Evolutionary conservation across 2,329 filamentous ascomycete species (phyloP).

Genomic region (Fusarium sp.): DNA sequence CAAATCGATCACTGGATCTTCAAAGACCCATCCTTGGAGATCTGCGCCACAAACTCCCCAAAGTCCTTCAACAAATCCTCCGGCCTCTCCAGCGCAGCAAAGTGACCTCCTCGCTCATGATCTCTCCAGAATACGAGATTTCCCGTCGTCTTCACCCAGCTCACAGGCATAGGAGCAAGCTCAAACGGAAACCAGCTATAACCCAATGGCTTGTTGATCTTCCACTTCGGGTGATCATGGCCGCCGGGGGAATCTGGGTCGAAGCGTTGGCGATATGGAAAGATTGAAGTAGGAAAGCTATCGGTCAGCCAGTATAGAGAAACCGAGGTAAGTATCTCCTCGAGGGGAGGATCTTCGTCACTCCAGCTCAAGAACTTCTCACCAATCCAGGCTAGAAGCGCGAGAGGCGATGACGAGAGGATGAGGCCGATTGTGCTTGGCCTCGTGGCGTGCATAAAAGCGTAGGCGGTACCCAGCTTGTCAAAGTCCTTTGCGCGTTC

Average conservation of each 20-base stretch:
- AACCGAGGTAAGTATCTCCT: not conserved
- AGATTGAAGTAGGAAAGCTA: not conserved
- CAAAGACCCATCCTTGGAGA: not conserved
- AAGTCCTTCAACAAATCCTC: not conserved
- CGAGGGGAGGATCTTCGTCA: not conserved
- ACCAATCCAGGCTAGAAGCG: not conserved
- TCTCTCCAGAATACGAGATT: not conserved
- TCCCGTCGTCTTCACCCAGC: not conserved
- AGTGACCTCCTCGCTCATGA: not conserved
- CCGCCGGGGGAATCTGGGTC: accelerated
- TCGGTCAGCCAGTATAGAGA: not conserved
- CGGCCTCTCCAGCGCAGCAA: not conserved
- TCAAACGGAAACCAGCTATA: slow-evolving; percentile 9
- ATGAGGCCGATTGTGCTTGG: slow-evolving; percentile 1
- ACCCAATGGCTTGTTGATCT: not conserved
- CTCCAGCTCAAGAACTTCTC: slow-evolving; percentile 6
- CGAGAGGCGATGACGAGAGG: not conserved
- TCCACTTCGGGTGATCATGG: not conserved
- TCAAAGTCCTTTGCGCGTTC: not conserved
- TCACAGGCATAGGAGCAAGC: not conserved
- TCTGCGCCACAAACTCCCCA: not conserved
- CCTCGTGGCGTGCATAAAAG: not conserved
- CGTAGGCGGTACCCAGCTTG: not conserved
- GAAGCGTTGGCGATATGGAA: not conserved
- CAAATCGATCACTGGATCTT: not conserved